Percentiles rank a stretch among this genome's conserved stretches.
These are phyloP conservation scores for Dicorynia guianensis DNA, from an alignment of 306 rosid species.

Conservation along the genomic window DNA sequence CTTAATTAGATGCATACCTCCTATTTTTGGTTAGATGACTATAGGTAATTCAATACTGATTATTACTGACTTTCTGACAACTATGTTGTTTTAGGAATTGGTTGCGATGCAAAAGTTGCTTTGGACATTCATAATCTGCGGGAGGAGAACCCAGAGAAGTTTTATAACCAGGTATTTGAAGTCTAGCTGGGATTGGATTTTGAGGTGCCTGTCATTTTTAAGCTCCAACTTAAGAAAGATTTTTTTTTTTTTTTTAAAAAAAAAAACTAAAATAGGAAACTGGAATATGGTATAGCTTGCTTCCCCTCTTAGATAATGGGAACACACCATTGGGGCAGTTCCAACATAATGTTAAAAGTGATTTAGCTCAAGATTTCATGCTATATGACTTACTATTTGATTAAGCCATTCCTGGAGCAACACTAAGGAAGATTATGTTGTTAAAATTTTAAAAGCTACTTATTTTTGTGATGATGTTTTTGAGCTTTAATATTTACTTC, in stretches of 20 bases:
- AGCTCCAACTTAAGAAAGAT: conserved; percentile 25
- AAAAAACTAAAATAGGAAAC: conserved; percentile 23
- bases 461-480: neutral
- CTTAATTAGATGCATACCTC: conserved; percentile 14
- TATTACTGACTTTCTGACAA: conserved; percentile 37
- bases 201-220: conserved; percentile 24
- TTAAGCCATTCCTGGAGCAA: neutral
- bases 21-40: conserved; percentile 27
- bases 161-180: conserved; percentile 87
- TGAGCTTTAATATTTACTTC: neutral
- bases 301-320: conserved; percentile 6
- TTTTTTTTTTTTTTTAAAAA: no score
- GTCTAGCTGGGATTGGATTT: conserved; percentile 28
- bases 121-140: conserved; percentile 96
- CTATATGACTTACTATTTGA: neutral
- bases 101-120: conserved; percentile 99
- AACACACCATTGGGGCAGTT: conserved; percentile 4
- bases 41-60: neutral
- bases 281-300: conserved; percentile 25
- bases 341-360: conserved; percentile 13
- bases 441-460: conserved; percentile 16
- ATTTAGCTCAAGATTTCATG: neutral
- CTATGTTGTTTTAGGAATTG: conserved; percentile 74
- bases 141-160: conserved; percentile 98
- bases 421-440: conserved; percentile 7